These are phyloP conservation scores for Monosporascus ibericus DNA, from an alignment of 2,329 filamentous ascomycete genomes.

Conservation along the genomic window DNA sequence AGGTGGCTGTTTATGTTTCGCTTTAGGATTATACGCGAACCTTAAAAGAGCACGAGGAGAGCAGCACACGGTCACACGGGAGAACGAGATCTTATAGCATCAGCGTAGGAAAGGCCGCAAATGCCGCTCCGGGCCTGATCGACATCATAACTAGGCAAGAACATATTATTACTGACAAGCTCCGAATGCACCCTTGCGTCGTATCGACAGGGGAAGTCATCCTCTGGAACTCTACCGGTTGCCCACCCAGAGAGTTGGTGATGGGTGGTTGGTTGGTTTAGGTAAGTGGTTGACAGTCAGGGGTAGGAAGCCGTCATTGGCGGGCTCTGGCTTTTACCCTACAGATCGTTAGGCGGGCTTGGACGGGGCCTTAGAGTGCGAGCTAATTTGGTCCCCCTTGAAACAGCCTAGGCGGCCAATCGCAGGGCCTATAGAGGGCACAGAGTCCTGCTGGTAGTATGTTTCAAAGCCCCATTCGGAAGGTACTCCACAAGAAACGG, in stretches of 20 bases:
- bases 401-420: slow-evolving; percentile 14
- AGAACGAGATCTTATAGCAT: too few species aligned
- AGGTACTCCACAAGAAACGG: neutral
- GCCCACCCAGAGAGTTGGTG: neutral
- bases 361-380: neutral
- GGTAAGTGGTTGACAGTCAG: neutral
- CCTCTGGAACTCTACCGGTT: neutral
- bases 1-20: too few species aligned
- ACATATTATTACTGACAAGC: too few species aligned
- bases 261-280: neutral
- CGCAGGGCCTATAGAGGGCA: slow-evolving; percentile 2
- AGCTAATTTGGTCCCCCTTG: slow-evolving; percentile 11
- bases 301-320: neutral
- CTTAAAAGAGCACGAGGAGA: too few species aligned
- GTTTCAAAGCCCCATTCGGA: neutral
- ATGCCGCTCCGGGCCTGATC: too few species aligned
- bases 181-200: too few species aligned
- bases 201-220: neutral
- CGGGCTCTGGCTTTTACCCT: neutral
- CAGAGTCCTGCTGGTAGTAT: neutral
- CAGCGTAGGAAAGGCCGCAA: too few species aligned
- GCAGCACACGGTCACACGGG: too few species aligned
- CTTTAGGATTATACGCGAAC: too few species aligned
- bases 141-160: too few species aligned
- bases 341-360: neutral